Base-by-base conservation (phyloP, 805 yeast genomes). In the Tetrapisispora phaffii region DNA sequence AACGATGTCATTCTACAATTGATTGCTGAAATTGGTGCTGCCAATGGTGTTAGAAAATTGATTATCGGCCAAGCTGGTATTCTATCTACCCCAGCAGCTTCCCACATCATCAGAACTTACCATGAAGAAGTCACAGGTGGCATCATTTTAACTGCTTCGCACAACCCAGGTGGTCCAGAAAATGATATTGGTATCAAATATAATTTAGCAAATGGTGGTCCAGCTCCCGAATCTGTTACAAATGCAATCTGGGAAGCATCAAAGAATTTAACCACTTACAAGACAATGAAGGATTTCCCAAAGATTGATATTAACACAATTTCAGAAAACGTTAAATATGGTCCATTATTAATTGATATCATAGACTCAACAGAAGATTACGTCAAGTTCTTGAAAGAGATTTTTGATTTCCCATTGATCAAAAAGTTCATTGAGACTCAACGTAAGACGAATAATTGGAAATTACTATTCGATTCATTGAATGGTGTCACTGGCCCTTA, bases 401-500 rank as follows among this genome's bases (percentile, higher is more conserved):
- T 93, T 56, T 93, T 93, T 60, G 97, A 93, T 65, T 87, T 93
- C 61, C 77, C 75, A 7, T 70, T 87, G 56, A 93, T 93, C 67
- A 80, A 76, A 65, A 60, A 70, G 39, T 93, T 93, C 62, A 71
- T 90, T 47, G 63, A 63, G 15, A 63, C 34, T 3, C 63, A 71
- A 36, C 69, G 76, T 37, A 49, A 71, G 76, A 34, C 22, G 20
- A 34, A 34, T 3, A 19, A 34, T 3, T 88, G 89, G 72, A 76
- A 74, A 56, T 76, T 89, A 35, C 71, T 93, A 50, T 90, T 93
- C 57, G 98, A 93, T 62, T 86, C 90, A 4, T 71, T 93, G 59
- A 85, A 87, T 60, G 98, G 98, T 62, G 94, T 93, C 57, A 93
- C 98, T 26, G 98, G 98, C 32, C 97, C 97, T 20, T 93, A 93